These are phyloP conservation scores for Fragilariopsis cylindrus DNA, from an alignment of 108 stramenopile genomes.

Conservation along the genomic window DNA sequence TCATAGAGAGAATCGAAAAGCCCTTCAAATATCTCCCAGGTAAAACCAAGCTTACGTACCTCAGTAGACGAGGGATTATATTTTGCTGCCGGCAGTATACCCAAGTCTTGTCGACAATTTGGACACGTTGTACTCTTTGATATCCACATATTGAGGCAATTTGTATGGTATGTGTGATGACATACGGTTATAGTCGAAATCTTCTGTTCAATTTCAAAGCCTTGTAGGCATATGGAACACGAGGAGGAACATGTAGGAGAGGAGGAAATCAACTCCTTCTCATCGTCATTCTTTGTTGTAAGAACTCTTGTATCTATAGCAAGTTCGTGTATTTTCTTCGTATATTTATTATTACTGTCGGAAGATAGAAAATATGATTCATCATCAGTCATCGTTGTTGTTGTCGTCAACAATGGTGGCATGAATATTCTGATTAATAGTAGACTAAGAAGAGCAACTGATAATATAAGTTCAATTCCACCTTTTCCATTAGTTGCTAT, in stretches of 20 bases:
- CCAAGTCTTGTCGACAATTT: slow-evolving; percentile 30
- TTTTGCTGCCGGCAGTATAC: not conserved
- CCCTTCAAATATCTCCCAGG: slow-evolving; percentile 24
- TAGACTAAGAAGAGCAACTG: slow-evolving; percentile 4
- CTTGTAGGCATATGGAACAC: slow-evolving; percentile 33
- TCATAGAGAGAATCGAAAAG: slow-evolving; percentile 17
- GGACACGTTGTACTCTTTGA: slow-evolving; percentile 30
- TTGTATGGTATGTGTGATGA: slow-evolving; percentile 24
- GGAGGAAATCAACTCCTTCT: slow-evolving; percentile 3
- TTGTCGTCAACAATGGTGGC: slow-evolving; percentile 19
- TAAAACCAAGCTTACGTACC: slow-evolving; percentile 1
- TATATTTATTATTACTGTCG: not conserved
- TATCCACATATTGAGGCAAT: slow-evolving; percentile 32
- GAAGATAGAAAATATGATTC: too few relatives aligned
- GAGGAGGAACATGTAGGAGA: slow-evolving; percentile 1
- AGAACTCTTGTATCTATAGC: not conserved
- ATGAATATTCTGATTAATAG: slow-evolving; percentile 17
- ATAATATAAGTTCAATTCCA: slow-evolving; percentile 23
- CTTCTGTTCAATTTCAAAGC: slow-evolving; percentile 17
- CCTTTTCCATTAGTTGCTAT: slow-evolving; percentile 22
- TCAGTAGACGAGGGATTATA: not conserved
- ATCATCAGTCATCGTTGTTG: not conserved
- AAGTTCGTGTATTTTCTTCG: slow-evolving; percentile 2
- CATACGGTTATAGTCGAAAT: slow-evolving; percentile 18
- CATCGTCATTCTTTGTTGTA: slow-evolving; percentile 1